Conservation (phyloP, 2,329 filamentous ascomycete species). For the Fusarium sp. region DNA sequence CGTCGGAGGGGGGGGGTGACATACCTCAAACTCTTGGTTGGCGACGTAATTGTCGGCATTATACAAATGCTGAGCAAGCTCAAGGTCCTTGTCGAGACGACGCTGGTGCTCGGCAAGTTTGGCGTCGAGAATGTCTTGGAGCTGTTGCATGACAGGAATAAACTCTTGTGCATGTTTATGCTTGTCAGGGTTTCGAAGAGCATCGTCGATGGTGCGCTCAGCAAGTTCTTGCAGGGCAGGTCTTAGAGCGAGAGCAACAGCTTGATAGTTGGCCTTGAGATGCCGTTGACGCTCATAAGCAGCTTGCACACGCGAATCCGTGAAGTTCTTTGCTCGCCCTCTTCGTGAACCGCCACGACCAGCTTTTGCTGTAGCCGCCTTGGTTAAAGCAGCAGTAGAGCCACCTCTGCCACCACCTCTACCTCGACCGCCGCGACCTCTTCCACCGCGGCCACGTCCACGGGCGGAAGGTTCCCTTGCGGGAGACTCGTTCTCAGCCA, state of each 20-base stretch:
- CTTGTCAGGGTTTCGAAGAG: slow-evolving; percentile 66
- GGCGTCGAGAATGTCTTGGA: slow-evolving; percentile 55
- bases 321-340: slow-evolving; percentile 68
- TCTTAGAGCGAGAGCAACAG: slow-evolving; percentile 72
- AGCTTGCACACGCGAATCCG: slow-evolving; percentile 66
- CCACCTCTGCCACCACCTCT: slow-evolving; percentile 50
- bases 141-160: slow-evolving; percentile 61
- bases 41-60: slow-evolving; percentile 52
- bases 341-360: slow-evolving; percentile 57
- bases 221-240: slow-evolving; percentile 75
- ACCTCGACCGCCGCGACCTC: slow-evolving; percentile 50
- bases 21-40: slow-evolving; percentile 56
- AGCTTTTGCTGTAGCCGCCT: slow-evolving; percentile 54
- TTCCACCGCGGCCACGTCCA: slow-evolving; percentile 53
- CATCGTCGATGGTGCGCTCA: slow-evolving; percentile 67
- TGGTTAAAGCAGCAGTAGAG: slow-evolving; percentile 50
- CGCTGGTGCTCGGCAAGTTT: slow-evolving; percentile 50
- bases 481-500: slow-evolving; percentile 56
- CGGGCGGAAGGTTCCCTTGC: slow-evolving; percentile 54
- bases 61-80: slow-evolving; percentile 56
- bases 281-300: slow-evolving; percentile 74
- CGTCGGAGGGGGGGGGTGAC: slow-evolving; percentile 31
- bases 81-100: slow-evolving; percentile 52
- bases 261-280: slow-evolving; percentile 74
- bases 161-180: slow-evolving; percentile 68